These are phyloP conservation scores for Penicillium glabrum DNA, from an alignment of 2,329 filamentous ascomycete species.

Conservation along the genomic window DNA sequence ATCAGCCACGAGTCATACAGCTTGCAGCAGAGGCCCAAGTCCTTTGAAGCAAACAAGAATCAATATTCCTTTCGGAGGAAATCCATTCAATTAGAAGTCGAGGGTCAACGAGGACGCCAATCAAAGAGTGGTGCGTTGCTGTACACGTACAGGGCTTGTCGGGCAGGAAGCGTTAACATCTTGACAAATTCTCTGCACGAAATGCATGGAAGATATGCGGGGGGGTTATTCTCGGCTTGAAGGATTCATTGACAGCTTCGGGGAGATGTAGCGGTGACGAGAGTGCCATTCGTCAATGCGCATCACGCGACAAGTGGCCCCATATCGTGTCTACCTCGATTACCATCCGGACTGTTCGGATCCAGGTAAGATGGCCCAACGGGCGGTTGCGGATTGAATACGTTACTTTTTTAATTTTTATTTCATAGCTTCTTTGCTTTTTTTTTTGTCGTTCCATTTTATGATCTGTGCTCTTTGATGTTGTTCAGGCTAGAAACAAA, in stretches of 20 bases:
- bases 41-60: constrained; percentile 3
- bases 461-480: not conserved
- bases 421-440: not conserved
- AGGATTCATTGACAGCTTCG: not conserved
- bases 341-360: constrained; percentile 38
- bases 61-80: not conserved
- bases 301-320: constrained; percentile 19
- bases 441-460: not conserved
- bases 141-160: constrained; percentile 5
- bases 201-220: constrained; percentile 21
- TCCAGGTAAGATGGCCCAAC: constrained; percentile 12
- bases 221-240: not conserved
- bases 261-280: constrained; percentile 19
- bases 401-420: not conserved
- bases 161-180: constrained; percentile 2
- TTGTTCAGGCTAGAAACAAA: not conserved
- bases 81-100: not conserved
- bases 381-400: constrained; percentile 13
- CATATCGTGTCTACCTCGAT: constrained; percentile 28
- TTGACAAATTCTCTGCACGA: constrained; percentile 25
- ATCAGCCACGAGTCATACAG: constrained; percentile 16
- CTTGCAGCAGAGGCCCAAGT: constrained; percentile 7
- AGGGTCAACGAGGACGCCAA: not conserved
- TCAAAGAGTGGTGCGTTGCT: not conserved
- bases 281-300: constrained; percentile 7